These are phyloP conservation scores for Alternaria brassicicola DNA, from an alignment of 2,329 filamentous ascomycete species.

Conservation along the genomic window DNA sequence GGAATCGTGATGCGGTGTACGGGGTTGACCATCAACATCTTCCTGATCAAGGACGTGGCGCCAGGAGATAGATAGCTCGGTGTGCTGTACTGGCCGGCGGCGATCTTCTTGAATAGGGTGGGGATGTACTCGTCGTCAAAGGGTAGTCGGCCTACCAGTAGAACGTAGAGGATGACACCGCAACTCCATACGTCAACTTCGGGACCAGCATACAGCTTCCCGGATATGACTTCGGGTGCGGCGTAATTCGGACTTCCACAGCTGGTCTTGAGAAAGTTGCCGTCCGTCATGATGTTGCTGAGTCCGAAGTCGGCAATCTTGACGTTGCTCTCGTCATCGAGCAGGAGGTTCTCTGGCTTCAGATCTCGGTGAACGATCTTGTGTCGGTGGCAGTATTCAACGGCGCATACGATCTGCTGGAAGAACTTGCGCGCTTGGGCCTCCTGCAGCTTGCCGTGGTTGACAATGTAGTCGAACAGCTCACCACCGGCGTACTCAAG, in stretches of 20 bases:
- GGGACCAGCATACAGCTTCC: slow-evolving; percentile 94
- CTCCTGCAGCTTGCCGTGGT: slow-evolving; percentile 89
- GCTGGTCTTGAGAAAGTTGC: slow-evolving; percentile 98
- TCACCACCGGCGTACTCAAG: slow-evolving; percentile 96
- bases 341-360: slow-evolving; percentile 94
- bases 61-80: slow-evolving; percentile 89
- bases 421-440: slow-evolving; percentile 96
- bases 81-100: slow-evolving; percentile 89
- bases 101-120: slow-evolving; percentile 96
- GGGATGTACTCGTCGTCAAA: slow-evolving; percentile 99
- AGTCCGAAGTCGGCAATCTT: slow-evolving; percentile 99
- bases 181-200: slow-evolving; percentile 99
- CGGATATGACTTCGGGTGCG: slow-evolving; percentile 95
- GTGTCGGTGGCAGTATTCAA: slow-evolving; percentile 98
- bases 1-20: slow-evolving; percentile 92
- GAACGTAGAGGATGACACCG: slow-evolving; percentile 78
- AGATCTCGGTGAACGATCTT: slow-evolving; percentile 98
- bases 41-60: slow-evolving; percentile 81
- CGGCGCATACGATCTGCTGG: slow-evolving; percentile 97
- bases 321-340: slow-evolving; percentile 95
- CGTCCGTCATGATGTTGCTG: slow-evolving; percentile 99
- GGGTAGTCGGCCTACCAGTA: slow-evolving; percentile 73
- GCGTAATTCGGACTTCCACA: slow-evolving; percentile 99
- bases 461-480: slow-evolving; percentile 97
- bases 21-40: slow-evolving; percentile 94